Evolutionary conservation across 2,329 filamentous ascomycete species (phyloP), one percentile per base, ranked within the genome.

Genomic region (Parafenestella ontariensis): DNA sequence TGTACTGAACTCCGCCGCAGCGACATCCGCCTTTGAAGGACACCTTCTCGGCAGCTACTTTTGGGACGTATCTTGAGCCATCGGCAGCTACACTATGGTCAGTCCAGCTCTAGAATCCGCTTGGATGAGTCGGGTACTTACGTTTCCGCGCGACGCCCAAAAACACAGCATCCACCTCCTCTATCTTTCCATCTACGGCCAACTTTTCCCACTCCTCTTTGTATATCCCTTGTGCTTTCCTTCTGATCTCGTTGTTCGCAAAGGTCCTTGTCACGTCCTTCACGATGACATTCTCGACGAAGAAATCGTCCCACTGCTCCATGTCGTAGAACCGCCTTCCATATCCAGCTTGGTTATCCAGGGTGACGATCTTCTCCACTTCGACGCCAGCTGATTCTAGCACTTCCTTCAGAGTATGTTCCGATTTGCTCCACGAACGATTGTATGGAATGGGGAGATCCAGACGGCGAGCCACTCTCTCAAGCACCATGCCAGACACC

Each of bases 1-100:
- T 75, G 68, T 80, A 83, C 34, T 68, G 70, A 28, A 83, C 72
- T 42, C 72, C 65, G 11, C 73, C 71, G 54, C 81, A 83, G 40
- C 73, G 73, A 54, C 80, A 82, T 49, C 76, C 72, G 31, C 81
- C 80, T 18, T 69, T 72, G 47, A 79, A 72, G 5, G 68, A 46
- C 2, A 67, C 39, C 0, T 62, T 60, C 21, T 61, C 48, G 6
- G 49, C 45, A 2, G 53, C 37, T 1, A n/a, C 34, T 20, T 50
- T 56, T 5, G 64, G 23, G 1, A 62, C 41, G 23, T 62, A 63
- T 46, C 57, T 65, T 5, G 68, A 69, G 10, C 67, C 67, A 34
- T 72, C 64, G 20, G 56, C 58, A 57, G 66, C 69, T 71, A 20
- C 21, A n/a, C 21, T 2, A 10, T 20, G 7, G 40, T 64, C 23